A percentile compares a stretch with the other conserved stretches of the same genome.
Evolutionary conservation across 805 yeast species (phyloP).

Genomic region (Metschnikowia continentalis): DNA sequence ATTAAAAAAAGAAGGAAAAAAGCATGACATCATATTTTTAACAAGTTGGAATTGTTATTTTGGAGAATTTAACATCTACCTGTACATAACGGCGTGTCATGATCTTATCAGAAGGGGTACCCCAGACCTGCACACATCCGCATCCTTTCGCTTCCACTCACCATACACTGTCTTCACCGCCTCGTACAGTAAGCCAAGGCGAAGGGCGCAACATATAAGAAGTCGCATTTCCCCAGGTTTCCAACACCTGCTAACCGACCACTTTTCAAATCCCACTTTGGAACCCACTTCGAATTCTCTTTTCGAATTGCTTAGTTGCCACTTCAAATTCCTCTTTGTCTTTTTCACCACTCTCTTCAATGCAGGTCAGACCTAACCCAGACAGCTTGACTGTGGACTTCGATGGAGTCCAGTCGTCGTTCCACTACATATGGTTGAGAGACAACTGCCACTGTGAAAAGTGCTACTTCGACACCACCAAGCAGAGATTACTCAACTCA

Average conservation of each 20-base stretch:
- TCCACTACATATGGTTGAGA: constrained; percentile 52
- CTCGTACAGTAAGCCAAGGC: not conserved
- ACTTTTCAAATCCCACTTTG: not conserved
- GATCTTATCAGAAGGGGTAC: not conserved
- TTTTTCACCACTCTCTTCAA: not conserved
- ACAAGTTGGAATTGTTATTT: too few species aligned
- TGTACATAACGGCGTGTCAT: not conserved
- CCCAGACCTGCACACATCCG: not conserved
- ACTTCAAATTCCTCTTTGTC: not conserved
- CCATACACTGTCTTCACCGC: constrained; percentile 4
- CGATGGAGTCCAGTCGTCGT: constrained; percentile 10
- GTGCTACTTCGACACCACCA: constrained; percentile 53
- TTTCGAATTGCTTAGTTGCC: too few species aligned
- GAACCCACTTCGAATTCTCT: too few species aligned
- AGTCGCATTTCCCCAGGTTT: constrained; percentile 1
- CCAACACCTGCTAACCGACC: too few species aligned
- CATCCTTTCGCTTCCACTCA: constrained; percentile 3
- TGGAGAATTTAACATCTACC: not conserved
- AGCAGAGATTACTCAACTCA: constrained; percentile 56
- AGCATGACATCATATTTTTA: too few species aligned
- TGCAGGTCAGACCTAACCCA: constrained; percentile 1
- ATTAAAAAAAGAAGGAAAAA: too few species aligned
- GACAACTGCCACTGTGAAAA: constrained; percentile 58
- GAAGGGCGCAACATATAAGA: not conserved
- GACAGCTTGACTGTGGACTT: constrained; percentile 9